Conservation (phyloP, 2,329 filamentous ascomycete species). For the Rhexocercosporidium sp. region DNA sequence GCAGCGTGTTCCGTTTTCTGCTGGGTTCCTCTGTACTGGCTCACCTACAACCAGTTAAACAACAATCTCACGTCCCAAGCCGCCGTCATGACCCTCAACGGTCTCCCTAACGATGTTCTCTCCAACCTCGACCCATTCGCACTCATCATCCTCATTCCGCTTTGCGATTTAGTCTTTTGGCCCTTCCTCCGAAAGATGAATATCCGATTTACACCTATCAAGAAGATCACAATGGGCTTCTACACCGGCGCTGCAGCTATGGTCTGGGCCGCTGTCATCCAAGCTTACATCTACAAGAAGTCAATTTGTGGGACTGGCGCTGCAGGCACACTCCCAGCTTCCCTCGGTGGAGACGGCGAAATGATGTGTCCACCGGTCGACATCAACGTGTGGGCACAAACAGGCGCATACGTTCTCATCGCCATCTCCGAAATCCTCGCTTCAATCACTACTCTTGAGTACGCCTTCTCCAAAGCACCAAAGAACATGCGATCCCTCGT, state of each 20-base stretch:
- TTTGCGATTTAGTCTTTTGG: conserved; percentile 73
- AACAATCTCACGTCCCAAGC: conserved; percentile 68
- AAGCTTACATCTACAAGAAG: conserved; percentile 67
- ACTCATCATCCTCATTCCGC: conserved; percentile 75
- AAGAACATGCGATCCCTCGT: conserved; percentile 84
- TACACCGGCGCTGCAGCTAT: conserved; percentile 66
- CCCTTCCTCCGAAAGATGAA: conserved; percentile 67
- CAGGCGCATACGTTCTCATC: conserved; percentile 52
- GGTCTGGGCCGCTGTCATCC: conserved; percentile 61
- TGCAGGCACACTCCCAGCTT: conserved; percentile 44
- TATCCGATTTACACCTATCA: conserved; percentile 75
- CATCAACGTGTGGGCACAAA: conserved; percentile 70
- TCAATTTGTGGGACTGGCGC: conserved; percentile 65
- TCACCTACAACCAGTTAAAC: conserved; percentile 51
- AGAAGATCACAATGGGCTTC: conserved; percentile 76
- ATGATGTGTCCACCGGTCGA: conserved; percentile 51
- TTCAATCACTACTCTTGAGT: conserved; percentile 69
- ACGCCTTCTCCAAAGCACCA: conserved; percentile 78
- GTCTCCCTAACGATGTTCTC: conserved; percentile 79
- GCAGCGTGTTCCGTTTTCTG: conserved; percentile 72
- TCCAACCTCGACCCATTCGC: conserved; percentile 78
- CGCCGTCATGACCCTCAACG: conserved; percentile 68
- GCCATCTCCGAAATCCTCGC: conserved; percentile 63
- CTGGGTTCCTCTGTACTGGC: conserved; percentile 56
- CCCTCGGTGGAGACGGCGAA: conserved; percentile 50